Evolutionary conservation across 805 yeast species (phyloP).

Genomic region (Metschnikowia reukaufii): DNA sequence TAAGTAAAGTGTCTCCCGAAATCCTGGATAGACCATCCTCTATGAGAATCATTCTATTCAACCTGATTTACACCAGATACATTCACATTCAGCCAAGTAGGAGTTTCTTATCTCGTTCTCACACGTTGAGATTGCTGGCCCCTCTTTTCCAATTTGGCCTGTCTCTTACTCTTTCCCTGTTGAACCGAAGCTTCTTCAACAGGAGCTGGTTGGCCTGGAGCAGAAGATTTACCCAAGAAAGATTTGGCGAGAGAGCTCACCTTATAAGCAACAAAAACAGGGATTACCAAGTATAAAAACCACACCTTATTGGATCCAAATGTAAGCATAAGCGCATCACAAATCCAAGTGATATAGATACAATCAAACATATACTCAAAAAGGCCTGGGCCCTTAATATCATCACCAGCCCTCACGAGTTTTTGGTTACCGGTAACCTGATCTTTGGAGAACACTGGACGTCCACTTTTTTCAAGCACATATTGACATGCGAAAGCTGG

Average conservation of each 20-base stretch:
- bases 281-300: slow-evolving; percentile 53
- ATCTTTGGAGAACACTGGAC: slow-evolving; percentile 53
- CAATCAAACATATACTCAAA: slow-evolving; percentile 74
- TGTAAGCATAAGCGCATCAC: slow-evolving; percentile 52
- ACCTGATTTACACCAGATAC: neutral
- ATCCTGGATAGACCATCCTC: too few relatives aligned
- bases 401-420: slow-evolving; percentile 56
- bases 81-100: neutral
- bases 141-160: slow-evolving; percentile 19
- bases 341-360: slow-evolving; percentile 61
- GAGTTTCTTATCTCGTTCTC: slow-evolving; percentile 1
- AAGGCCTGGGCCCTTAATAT: slow-evolving; percentile 60
- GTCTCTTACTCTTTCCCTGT: slow-evolving; percentile 19
- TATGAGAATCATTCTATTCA: neutral
- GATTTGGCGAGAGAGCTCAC: slow-evolving; percentile 36
- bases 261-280: slow-evolving; percentile 52
- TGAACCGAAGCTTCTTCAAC: slow-evolving; percentile 1
- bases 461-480: slow-evolving; percentile 56
- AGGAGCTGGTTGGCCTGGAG: slow-evolving; percentile 2
- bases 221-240: slow-evolving; percentile 15
- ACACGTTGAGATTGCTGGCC: slow-evolving; percentile 9
- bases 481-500: slow-evolving; percentile 48
- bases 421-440: slow-evolving; percentile 29
- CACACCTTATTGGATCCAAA: slow-evolving; percentile 62
- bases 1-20: too few relatives aligned